A percentile compares a stretch with the other conserved stretches of the same genome.
These are phyloP conservation scores for Delitschia confertaspora DNA, from an alignment of 495 filamentous ascomycete genomes.

Conservation along the genomic window DNA sequence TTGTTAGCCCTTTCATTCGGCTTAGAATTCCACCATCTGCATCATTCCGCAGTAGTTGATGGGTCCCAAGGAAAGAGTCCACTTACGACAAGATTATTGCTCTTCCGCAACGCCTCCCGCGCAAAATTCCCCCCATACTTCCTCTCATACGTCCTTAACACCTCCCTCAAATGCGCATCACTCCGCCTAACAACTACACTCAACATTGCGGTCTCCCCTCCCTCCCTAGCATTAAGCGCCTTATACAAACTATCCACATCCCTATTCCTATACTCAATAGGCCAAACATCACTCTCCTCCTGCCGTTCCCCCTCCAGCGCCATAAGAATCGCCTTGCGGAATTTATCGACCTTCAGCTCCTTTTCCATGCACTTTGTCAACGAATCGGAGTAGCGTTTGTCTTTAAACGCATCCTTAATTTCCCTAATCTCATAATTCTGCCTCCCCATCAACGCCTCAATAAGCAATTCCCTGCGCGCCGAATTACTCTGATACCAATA, in stretches of 20 bases:
- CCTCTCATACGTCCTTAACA: conserved; percentile 63
- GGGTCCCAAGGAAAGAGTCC: conserved; percentile 11
- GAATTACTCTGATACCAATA: conserved; percentile 81
- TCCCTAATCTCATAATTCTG: conserved; percentile 75
- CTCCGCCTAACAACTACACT: conserved; percentile 69
- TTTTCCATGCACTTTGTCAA: conserved; percentile 79
- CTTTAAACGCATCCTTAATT: conserved; percentile 87
- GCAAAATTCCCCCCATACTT: conserved; percentile 70
- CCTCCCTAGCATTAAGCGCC: conserved; percentile 62
- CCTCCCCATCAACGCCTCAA: conserved; percentile 84
- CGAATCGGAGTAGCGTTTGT: conserved; percentile 83
- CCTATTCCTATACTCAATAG: conserved; percentile 45
- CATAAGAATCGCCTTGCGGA: conserved; percentile 79
- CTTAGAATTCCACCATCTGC: no score
- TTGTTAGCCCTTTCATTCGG: conserved; percentile 6
- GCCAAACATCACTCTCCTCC: conserved; percentile 57
- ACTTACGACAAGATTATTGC: conserved; percentile 82
- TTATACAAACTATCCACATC: conserved; percentile 65
- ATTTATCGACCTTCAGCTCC: conserved; percentile 85
- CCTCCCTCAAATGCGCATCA: conserved; percentile 72
- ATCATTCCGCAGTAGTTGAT: no score
- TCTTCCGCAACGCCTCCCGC: conserved; percentile 76
- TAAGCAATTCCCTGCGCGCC: conserved; percentile 56
- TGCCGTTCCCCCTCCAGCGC: conserved; percentile 74
- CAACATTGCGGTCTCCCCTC: conserved; percentile 88